Percentiles rank a stretch among this genome's conserved stretches.
Evolutionary conservation across 495 filamentous ascomycete genomes (phyloP).

Genomic region (Penicillium coprophilum): DNA sequence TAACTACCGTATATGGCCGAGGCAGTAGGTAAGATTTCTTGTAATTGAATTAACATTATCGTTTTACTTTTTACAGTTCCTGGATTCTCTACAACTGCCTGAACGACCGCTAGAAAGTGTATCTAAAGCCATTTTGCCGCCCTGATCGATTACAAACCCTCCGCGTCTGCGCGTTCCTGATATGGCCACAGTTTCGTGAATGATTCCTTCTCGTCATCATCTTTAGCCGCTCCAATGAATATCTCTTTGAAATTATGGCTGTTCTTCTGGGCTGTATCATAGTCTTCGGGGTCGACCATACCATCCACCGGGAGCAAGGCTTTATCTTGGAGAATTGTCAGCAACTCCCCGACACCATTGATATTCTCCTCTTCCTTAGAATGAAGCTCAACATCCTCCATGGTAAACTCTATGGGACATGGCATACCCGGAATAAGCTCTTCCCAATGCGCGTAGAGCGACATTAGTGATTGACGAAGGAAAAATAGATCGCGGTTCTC

Average conservation of each 20-base stretch:
- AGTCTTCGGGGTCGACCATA: slow-evolving; percentile 3
- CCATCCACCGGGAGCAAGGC: slow-evolving; percentile 1
- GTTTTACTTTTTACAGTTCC: no score
- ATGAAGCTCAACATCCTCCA: slow-evolving; percentile 31
- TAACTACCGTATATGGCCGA: neutral
- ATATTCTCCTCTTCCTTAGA: slow-evolving; percentile 26
- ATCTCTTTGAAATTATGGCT: neutral
- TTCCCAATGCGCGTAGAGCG: slow-evolving; percentile 26
- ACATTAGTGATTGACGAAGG: slow-evolving; percentile 33
- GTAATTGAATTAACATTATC: no score
- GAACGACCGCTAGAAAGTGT: neutral
- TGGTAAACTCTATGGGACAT: slow-evolving; percentile 37
- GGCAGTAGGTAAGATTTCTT: no score
- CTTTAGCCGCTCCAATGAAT: slow-evolving; percentile 13
- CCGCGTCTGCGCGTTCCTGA: slow-evolving; percentile 19
- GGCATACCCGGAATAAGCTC: slow-evolving; percentile 24
- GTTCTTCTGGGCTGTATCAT: neutral
- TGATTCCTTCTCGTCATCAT: slow-evolving; percentile 15
- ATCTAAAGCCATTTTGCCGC: neutral
- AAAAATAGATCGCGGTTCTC: slow-evolving; percentile 37
- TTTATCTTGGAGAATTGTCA: neutral
- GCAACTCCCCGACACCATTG: neutral
- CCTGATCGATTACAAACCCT: neutral
- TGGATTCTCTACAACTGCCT: neutral
- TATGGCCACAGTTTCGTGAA: slow-evolving; percentile 38